phyloP scores from a whole-genome alignment of 345 rosid genomes.

The Syzygium grande region DNA sequence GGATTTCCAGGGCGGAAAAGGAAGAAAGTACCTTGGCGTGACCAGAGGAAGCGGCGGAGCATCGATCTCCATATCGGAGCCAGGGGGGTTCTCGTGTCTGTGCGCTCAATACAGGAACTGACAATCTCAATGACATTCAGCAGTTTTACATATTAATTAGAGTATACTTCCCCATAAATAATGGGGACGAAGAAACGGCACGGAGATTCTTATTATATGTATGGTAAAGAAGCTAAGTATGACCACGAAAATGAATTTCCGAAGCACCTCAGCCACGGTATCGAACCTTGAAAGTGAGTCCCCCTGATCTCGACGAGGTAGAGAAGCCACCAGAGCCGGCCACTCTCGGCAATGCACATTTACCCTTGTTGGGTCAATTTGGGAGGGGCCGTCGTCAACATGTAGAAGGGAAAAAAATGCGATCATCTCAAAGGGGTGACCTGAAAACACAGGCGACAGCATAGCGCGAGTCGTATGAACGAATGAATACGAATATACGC shows the following conservation, averaged over 20 bases:
- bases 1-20: background rate
- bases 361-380: background rate
- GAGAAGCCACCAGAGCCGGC: background rate
- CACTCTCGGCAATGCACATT: too few relatives aligned
- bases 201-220: background rate
- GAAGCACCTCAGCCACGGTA: background rate
- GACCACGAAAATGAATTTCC: background rate
- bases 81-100: too few relatives aligned
- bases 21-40: slow-evolving; percentile 31
- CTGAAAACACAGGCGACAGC: background rate
- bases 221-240: background rate
- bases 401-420: background rate
- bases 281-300: background rate
- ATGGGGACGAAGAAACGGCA: accelerated
- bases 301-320: background rate
- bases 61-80: too few relatives aligned
- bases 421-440: background rate
- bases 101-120: too few relatives aligned
- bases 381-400: accelerated
- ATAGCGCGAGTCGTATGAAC: background rate
- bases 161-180: background rate
- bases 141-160: too few relatives aligned
- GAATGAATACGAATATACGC: background rate
- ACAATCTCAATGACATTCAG: background rate
- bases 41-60: slow-evolving; percentile 36